These are phyloP conservation scores for Aspergillus sclerotioniger DNA, from an alignment of 495 filamentous ascomycete genomes.

Conservation along the genomic window DNA sequence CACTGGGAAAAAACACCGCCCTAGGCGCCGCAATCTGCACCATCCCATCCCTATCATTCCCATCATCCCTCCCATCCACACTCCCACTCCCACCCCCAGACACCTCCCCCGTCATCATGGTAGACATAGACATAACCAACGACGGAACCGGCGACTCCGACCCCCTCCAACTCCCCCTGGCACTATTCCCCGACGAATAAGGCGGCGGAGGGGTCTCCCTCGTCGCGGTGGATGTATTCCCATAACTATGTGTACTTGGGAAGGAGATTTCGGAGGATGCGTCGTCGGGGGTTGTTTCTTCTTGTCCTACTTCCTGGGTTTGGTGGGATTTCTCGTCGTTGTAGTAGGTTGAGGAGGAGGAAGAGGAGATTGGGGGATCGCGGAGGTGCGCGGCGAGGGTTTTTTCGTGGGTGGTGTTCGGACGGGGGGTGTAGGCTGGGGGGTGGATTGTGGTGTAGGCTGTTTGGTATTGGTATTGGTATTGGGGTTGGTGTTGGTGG, in stretches of 20 bases:
- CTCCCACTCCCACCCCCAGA: background rate
- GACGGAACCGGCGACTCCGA: slow-evolving; percentile 30
- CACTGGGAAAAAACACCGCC: background rate
- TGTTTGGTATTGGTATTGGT: too few species aligned
- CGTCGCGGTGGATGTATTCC: slow-evolving; percentile 48
- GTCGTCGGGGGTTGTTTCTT: slow-evolving; percentile 36
- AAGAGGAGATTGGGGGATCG: slow-evolving; percentile 35
- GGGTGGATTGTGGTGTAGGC: slow-evolving; percentile 23
- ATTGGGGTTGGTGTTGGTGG: background rate
- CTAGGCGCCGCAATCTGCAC: slow-evolving; percentile 6
- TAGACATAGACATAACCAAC: slow-evolving; percentile 37
- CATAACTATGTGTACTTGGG: slow-evolving; percentile 47
- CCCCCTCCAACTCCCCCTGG: background rate
- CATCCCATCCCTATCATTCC: background rate
- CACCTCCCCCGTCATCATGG: background rate
- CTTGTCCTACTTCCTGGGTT: slow-evolving; percentile 16
- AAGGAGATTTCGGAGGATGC: slow-evolving; percentile 44
- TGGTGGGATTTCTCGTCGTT: slow-evolving; percentile 36
- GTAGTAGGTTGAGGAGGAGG: slow-evolving; percentile 24
- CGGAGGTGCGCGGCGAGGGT: slow-evolving; percentile 41
- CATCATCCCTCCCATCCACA: background rate
- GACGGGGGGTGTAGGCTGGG: slow-evolving; percentile 43
- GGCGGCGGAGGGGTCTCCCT: slow-evolving; percentile 47
- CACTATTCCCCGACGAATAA: slow-evolving; percentile 31
- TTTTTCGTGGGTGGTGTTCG: slow-evolving; percentile 43